Base-by-base conservation (phyloP, 495 filamentous ascomycete genomes). In the Podospora fimiseda region DNA sequence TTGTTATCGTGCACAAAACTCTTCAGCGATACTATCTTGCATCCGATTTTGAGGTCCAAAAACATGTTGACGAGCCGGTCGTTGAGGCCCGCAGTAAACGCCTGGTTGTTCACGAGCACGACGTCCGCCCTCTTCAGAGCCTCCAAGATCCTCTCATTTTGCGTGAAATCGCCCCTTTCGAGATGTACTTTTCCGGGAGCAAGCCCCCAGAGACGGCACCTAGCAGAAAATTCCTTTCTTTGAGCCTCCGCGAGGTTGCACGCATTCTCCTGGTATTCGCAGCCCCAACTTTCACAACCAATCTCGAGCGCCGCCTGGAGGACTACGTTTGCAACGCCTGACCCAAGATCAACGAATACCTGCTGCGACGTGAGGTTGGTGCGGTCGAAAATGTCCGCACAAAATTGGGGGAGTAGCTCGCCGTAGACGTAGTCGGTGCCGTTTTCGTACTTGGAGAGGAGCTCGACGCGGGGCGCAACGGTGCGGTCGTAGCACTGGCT, bases 41-140 rank as follows among this genome's bases (percentile, higher is more conserved):
- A 87, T 22, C 94, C 94, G 45, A 90, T 83, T 69, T 96, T 96
- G 59, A 96, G 78, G 64, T 98, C 93, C 54, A 98, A 69, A 64
- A 98, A 98, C 72, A 95, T 87, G 56, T 87, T 84, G 56, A 90
- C 83, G 48, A 98, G 78, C 57, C 84, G 79, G 62, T 87, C 85
- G 70, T 97, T 98, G 50, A 96, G 79, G 41, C 83, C 78, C 3
- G 89, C 82, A 11, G 83, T 88, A 67, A 98, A 98, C 18, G 87
- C 93, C 70, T 97, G 88, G 69, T 97, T 98, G 73, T 98, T 98
- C 56, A 97, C 91, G 24, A 98, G 77, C 19, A 98, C 80, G 21
- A 96, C 89, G 66, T 98, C 93, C 2, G 92, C 90, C 43, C 83
- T 79, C 64, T 87, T 84, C 22, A 98, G 71, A 21, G 86, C 79